Conservation (phyloP, 1,139 yeast species). For the Kazachstania sp. region DNA sequence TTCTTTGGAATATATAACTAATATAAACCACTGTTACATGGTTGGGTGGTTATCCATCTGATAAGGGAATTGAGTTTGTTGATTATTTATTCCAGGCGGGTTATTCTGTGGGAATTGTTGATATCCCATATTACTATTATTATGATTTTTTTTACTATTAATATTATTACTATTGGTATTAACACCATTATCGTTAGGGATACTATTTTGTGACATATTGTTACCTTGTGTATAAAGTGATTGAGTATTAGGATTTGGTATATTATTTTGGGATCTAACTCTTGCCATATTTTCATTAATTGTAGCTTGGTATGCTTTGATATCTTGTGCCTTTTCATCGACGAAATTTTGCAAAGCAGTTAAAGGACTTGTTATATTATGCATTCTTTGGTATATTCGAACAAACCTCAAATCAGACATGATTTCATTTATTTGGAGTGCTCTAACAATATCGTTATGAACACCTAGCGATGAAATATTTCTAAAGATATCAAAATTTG, state of each 20-base stretch:
- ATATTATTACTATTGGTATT: too few species aligned
- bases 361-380: conserved; percentile 20
- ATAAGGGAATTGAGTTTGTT: too few species aligned
- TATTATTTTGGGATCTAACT: background rate
- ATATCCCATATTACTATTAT: too few species aligned
- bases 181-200: too few species aligned
- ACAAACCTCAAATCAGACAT: conserved; percentile 56
- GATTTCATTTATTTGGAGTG: conserved; percentile 66
- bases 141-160: too few species aligned
- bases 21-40: too few species aligned
- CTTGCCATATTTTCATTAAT: background rate
- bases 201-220: background rate
- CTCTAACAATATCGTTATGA: conserved; percentile 54
- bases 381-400: conserved; percentile 15
- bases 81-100: too few species aligned
- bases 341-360: conserved; percentile 18
- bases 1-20: too few species aligned
- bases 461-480: conserved; percentile 49
- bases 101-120: too few species aligned
- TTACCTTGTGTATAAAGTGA: background rate
- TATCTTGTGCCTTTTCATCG: background rate
- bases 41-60: too few species aligned
- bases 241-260: background rate
- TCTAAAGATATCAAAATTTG: conserved; percentile 35
- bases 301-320: background rate